Conservation (phyloP, 768 basidiomycete species). For the Mycena rebaudengoi region DNA sequence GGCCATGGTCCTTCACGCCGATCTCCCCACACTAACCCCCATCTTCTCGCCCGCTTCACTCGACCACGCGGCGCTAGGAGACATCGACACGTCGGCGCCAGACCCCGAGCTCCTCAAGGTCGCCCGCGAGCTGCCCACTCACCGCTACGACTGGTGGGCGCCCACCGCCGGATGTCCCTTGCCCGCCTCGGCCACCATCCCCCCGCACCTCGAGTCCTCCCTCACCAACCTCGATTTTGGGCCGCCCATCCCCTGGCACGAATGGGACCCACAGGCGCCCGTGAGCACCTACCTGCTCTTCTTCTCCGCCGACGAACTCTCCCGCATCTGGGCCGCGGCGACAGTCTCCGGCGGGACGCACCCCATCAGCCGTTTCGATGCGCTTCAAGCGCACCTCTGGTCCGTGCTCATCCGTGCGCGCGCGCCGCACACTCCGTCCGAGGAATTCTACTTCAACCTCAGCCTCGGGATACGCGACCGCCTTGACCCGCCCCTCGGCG, state of each 20-base stretch:
- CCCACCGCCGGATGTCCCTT: constrained; percentile 30
- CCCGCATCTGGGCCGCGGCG: constrained; percentile 42
- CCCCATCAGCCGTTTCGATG: constrained; percentile 43
- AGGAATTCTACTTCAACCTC: constrained; percentile 35
- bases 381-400: constrained; percentile 48
- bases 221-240: constrained; percentile 22
- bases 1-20: constrained; percentile 16
- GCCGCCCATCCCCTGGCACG: constrained; percentile 36
- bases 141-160: constrained; percentile 43
- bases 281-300: constrained; percentile 34
- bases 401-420: constrained; percentile 41
- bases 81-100: constrained; percentile 35
- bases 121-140: constrained; percentile 33
- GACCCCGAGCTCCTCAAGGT: constrained; percentile 31
- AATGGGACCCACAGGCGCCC: constrained; percentile 37
- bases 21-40: constrained; percentile 28
- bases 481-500: constrained; percentile 32
- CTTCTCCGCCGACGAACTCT: constrained; percentile 37
- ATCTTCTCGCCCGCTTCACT: constrained; percentile 40
- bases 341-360: constrained; percentile 11
- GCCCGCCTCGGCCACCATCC: constrained; percentile 29
- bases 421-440: constrained; percentile 27
- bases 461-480: constrained; percentile 37
- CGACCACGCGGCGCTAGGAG: constrained; percentile 39
- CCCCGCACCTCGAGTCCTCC: constrained; percentile 17